phyloP scores from a whole-genome alignment of 805 yeast species.

The Metschnikowia cubensis region DNA sequence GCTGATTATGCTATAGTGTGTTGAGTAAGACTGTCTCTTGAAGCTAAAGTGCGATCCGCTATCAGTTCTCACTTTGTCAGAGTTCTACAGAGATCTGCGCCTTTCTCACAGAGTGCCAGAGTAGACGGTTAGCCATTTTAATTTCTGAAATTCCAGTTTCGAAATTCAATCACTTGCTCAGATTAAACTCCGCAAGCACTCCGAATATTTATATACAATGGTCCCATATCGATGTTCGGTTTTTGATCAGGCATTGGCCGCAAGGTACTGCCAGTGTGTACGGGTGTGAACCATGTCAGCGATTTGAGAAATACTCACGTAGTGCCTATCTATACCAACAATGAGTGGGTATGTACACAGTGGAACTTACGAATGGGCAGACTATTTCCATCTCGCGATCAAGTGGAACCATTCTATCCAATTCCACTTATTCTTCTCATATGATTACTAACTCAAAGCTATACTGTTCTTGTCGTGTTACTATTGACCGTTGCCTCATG shows the following conservation, averaged over 20 bases:
- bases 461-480: slow-evolving; percentile 66
- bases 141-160: not conserved
- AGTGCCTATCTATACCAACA: slow-evolving; percentile 4
- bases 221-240: not conserved
- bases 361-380: not conserved
- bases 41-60: not conserved
- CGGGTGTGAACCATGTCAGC: slow-evolving; percentile 10
- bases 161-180: not conserved
- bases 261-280: not conserved
- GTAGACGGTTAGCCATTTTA: not conserved
- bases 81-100: not conserved
- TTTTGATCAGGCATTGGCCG: not conserved
- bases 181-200: too few relatives aligned
- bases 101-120: not conserved
- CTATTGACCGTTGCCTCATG: slow-evolving; percentile 55
- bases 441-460: slow-evolving; percentile 35
- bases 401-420: not conserved
- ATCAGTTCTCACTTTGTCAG: not conserved
- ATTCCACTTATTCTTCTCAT: not conserved
- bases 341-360: slow-evolving; percentile 19
- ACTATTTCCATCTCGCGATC: not conserved
- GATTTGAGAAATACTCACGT: not conserved
- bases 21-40: too few relatives aligned
- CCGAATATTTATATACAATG: too few relatives aligned
- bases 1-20: not conserved